Evolutionary conservation across 108 stramenopile species (phyloP), one percentile per base, ranked within the genome.

Genomic region (Discostella stelligeroides): DNA sequence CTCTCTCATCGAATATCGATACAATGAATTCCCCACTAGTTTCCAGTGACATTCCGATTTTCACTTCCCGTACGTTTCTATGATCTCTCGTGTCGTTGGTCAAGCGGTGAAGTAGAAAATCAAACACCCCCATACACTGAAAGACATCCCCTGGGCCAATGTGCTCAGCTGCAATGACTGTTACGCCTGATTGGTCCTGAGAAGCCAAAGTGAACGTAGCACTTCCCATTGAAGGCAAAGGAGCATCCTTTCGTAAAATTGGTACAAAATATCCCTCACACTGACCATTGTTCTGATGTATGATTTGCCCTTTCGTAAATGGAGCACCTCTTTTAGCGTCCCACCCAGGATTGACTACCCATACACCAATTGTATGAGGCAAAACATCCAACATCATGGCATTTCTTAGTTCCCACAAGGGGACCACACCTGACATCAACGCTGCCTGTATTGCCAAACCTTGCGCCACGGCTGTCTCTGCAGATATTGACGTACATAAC

Each of bases 371-470:
- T 8, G 89, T 77, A 82, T 93, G 89, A 12, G 92, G 92, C 24
- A 90, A 30, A 51, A 85, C 83, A 73, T 93, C 92, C 61, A 93
- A 62, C 92, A 93, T 93, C 69, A 93, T 73, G 6, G 89, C 89
- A 62, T 85, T 85, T 41, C 83, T 68, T 38, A 93, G 73, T 50
- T 86, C 83, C 66, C 85, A 84, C 20, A 76, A 17, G 10, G 92
- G 89, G 11, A 93, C 85, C 11, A 55, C 27, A 28, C 75, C 75
- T 3, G 89, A 90, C 23, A 80, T 21, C 21, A 89, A 75, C 28
- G 92, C 92, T 30, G 92, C 86, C 68, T 91, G 89, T 63, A 93
- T 88, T 28, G 92, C 92, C 27, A 83, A 63, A 43, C 92, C 92
- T 75, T 93, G 92, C 3, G 92, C 86, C 1, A 90, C 89, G 42